Conservation (phyloP, 2,329 filamentous ascomycete genomes). For the Aspergillus hortae region DNA sequence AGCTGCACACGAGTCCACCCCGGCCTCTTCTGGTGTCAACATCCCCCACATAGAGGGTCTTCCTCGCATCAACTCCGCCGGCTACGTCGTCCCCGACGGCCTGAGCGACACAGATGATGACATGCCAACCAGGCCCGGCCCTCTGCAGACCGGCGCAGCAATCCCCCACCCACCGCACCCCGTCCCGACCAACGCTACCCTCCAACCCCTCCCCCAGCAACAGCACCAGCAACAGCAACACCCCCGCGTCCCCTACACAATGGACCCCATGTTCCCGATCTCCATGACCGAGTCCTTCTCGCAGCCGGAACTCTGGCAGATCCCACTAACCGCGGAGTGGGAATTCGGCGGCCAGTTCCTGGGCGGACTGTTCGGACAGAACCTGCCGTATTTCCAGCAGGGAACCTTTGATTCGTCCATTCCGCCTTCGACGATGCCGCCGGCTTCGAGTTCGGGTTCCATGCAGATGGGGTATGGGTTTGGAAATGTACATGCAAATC, state of each 20-base stretch:
- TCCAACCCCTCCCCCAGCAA: not conserved
- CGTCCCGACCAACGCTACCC: conserved; percentile 1
- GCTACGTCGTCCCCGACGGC: conserved; percentile 30
- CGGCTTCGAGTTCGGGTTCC: not conserved
- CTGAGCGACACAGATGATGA: conserved; percentile 8
- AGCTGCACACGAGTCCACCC: conserved; percentile 1
- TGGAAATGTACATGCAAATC: not conserved
- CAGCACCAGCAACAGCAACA: conserved; percentile 4
- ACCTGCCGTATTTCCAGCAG: not conserved
- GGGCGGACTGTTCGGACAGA: conserved; percentile 19
- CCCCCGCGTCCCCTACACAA: not conserved
- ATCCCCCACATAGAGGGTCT: conserved; percentile 29
- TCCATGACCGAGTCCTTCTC: conserved; percentile 16
- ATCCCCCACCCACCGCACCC: not conserved
- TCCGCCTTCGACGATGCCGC: not conserved
- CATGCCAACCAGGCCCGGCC: not conserved
- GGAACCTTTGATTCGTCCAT: too few relatives aligned
- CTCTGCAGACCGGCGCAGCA: not conserved
- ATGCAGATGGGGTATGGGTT: conserved; percentile 5
- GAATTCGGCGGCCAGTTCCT: conserved; percentile 41
- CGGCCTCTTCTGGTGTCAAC: conserved; percentile 9
- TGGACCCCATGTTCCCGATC: conserved; percentile 19
- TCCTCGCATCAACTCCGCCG: conserved; percentile 29
- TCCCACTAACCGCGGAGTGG: conserved; percentile 91
- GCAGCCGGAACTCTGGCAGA: conserved; percentile 71